phyloP scores from a whole-genome alignment of 192 early-diverging fungal genomes.

The Chytriomyces sp. region DNA sequence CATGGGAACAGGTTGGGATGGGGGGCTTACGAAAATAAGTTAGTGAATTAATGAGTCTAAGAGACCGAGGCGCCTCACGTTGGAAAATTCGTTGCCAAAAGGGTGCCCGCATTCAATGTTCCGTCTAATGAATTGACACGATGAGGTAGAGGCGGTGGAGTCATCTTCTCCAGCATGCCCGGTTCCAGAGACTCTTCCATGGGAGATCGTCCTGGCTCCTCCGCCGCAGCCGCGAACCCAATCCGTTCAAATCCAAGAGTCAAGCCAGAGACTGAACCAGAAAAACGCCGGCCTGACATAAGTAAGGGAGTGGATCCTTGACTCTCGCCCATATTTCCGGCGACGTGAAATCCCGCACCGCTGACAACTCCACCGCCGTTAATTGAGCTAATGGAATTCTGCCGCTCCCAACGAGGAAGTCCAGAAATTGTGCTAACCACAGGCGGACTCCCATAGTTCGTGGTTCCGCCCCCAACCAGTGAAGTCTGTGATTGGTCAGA shows the following conservation, averaged over 20 bases:
- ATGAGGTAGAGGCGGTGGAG: constrained; percentile 18
- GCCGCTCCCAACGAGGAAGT: constrained; percentile 18
- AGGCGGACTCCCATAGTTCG: constrained; percentile 16
- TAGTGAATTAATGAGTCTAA: neutral
- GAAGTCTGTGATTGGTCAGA: constrained; percentile 3
- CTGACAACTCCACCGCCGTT: neutral
- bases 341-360: neutral
- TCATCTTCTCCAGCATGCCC: constrained; percentile 3
- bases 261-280: constrained; percentile 1
- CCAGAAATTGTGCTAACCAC: neutral
- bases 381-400: constrained; percentile 9
- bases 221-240: neutral
- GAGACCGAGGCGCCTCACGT: constrained; percentile 5
- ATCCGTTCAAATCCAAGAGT: constrained; percentile 23
- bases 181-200: neutral
- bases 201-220: neutral
- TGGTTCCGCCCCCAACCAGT: neutral
- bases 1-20: constrained; percentile 15
- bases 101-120: neutral
- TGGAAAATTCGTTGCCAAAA: neutral
- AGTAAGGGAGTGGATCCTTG: neutral
- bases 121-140: neutral
- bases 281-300: neutral
- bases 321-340: neutral
- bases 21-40: neutral